Conservation (phyloP, 2,329 filamentous ascomycete species). For the Cladophialophora bantiana region DNA sequence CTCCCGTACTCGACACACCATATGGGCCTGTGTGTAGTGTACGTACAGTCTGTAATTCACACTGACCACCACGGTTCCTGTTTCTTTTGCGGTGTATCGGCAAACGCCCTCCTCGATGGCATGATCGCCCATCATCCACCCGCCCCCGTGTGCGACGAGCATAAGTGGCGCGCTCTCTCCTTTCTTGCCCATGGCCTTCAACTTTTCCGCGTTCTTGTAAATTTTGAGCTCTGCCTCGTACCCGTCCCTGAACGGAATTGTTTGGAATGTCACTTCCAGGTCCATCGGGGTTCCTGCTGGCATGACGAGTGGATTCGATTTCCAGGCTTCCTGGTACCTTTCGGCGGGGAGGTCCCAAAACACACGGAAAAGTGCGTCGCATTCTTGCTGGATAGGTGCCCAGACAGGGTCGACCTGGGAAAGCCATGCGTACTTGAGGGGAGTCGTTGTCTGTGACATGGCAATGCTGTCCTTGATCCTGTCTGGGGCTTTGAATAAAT, state of each 20-base stretch:
- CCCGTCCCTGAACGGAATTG: constrained; percentile 38
- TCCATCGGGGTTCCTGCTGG: constrained; percentile 11
- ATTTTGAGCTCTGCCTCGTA: constrained; percentile 31
- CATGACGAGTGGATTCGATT: constrained; percentile 10
- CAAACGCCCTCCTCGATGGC: no score
- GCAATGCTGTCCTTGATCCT: neutral
- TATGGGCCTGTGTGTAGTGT: neutral
- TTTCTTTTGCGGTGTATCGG: no score
- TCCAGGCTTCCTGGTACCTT: constrained; percentile 1
- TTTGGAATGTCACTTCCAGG: constrained; percentile 6
- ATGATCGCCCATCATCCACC: no score
- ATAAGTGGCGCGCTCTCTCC: neutral
- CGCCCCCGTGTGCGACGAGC: neutral
- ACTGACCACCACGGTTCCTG: no score
- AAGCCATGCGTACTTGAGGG: constrained; percentile 3
- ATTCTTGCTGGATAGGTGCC: neutral
- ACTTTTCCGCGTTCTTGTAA: neutral
- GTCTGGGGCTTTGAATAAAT: neutral
- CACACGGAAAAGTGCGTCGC: constrained; percentile 29
- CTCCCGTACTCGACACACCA: neutral
- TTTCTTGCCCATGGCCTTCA: neutral
- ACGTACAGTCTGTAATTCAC: constrained; percentile 12
- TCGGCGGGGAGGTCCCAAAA: constrained; percentile 9
- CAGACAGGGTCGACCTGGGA: neutral
- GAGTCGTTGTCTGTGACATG: neutral